phyloP scores from a whole-genome alignment of 495 filamentous ascomycete genomes.

The Xylaria grammica region DNA sequence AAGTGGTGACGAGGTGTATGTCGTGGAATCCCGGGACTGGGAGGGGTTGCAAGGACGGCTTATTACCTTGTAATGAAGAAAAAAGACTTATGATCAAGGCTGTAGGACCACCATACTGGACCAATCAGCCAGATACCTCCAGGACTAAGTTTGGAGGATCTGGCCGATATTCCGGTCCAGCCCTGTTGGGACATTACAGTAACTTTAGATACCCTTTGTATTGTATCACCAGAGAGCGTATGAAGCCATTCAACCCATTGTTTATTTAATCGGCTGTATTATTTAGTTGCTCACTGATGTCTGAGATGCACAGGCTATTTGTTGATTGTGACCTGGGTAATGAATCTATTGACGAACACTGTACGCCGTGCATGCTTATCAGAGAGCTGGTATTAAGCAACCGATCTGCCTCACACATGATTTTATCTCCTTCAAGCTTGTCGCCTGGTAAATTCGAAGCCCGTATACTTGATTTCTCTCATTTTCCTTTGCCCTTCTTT shows the following conservation, averaged over 20 bases:
- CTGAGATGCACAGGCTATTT: no score
- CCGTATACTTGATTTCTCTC: not conserved
- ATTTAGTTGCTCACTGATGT: not conserved
- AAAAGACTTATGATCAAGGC: not conserved
- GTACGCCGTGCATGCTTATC: not conserved
- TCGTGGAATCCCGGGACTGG: constrained; percentile 50
- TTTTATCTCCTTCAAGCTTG: not conserved
- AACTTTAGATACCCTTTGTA: constrained; percentile 28
- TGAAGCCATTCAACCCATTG: constrained; percentile 2
- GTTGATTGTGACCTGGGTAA: not conserved
- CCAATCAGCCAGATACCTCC: not conserved
- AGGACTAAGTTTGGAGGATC: not conserved
- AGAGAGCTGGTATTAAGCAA: not conserved
- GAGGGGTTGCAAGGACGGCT: constrained; percentile 37
- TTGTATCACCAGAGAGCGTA: constrained; percentile 22
- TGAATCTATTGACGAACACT: not conserved
- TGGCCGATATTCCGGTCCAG: not conserved
- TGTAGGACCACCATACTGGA: not conserved
- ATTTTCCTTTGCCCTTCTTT: constrained; percentile 57
- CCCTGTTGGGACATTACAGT: constrained; percentile 3
- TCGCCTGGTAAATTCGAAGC: not conserved
- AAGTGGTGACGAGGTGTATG: constrained; percentile 41
- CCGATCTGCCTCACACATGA: not conserved
- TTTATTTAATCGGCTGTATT: constrained; percentile 1
- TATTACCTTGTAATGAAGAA: constrained; percentile 7